A percentile compares a stretch with the other conserved stretches of the same genome.
These are phyloP conservation scores for Pseudonectria buxi DNA, from an alignment of 2,329 filamentous ascomycete genomes.

Conservation along the genomic window DNA sequence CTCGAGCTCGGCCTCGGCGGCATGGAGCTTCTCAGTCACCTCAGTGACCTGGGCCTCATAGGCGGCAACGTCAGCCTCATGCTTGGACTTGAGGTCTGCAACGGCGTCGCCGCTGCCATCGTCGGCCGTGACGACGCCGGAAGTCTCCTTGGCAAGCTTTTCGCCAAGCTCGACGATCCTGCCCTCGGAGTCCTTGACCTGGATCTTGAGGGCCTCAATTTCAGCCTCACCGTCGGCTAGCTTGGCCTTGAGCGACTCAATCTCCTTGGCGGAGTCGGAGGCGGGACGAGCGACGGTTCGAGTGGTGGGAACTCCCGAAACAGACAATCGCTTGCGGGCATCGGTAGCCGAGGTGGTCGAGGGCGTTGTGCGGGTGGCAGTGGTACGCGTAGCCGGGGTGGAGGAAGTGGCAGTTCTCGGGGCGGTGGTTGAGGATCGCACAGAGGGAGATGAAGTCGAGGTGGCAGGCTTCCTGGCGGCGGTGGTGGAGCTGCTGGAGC, in stretches of 20 bases:
- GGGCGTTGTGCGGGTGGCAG: slow-evolving; percentile 27
- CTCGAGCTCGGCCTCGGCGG: slow-evolving; percentile 42
- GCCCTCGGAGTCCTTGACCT: slow-evolving; percentile 49
- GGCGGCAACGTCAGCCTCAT: slow-evolving; percentile 41
- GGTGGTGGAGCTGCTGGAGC: slow-evolving; percentile 25
- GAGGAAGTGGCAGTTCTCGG: slow-evolving; percentile 29
- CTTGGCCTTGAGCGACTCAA: slow-evolving; percentile 55
- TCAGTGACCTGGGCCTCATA: slow-evolving; percentile 43
- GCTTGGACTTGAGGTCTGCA: slow-evolving; percentile 42
- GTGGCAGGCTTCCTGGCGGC: slow-evolving; percentile 29
- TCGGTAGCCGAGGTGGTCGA: slow-evolving; percentile 32
- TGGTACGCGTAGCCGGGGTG: slow-evolving; percentile 22
- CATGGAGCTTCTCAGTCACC: slow-evolving; percentile 42
- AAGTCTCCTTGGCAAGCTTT: slow-evolving; percentile 38
- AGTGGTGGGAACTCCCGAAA: slow-evolving; percentile 32
- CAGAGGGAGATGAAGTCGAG: slow-evolving; percentile 24
- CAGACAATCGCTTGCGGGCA: slow-evolving; percentile 52
- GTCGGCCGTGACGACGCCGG: slow-evolving; percentile 30
- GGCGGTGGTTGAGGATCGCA: slow-evolving; percentile 28
- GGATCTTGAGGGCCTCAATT: slow-evolving; percentile 49
- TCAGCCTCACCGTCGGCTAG: slow-evolving; percentile 51
- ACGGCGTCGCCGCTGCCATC: slow-evolving; percentile 38
- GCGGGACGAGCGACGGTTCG: slow-evolving; percentile 34
- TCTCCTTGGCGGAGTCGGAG: slow-evolving; percentile 44
- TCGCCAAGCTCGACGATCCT: slow-evolving; percentile 49